These are phyloP conservation scores for Aspergillus tamarii DNA, from an alignment of 2,329 filamentous ascomycete species.

Conservation along the genomic window DNA sequence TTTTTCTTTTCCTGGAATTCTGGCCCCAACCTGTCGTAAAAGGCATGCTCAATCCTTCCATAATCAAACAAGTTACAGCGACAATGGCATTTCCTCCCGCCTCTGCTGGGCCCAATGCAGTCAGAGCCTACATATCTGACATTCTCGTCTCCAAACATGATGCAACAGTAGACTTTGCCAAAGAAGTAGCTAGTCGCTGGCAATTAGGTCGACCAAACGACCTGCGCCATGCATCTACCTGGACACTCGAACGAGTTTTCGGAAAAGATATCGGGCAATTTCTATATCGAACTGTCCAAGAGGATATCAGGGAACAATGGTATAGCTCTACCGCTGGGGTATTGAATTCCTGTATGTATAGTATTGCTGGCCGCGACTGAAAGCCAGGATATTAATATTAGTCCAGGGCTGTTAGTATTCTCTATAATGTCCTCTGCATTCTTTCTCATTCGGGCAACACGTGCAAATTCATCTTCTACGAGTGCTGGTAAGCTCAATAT, in stretches of 20 bases:
- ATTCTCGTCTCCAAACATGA: conserved; percentile 2
- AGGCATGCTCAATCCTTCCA: not conserved
- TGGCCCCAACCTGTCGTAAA: not conserved
- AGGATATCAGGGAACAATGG: not conserved
- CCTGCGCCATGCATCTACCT: not conserved
- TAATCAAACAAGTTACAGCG: not conserved
- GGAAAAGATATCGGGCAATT: not conserved
- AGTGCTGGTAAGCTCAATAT: not conserved
- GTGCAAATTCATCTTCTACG: not conserved
- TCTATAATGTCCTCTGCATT: not conserved
- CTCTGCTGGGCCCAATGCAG: conserved; percentile 5
- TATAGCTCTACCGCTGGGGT: not conserved
- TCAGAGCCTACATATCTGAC: not conserved
- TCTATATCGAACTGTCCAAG: not conserved
- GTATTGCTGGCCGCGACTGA: not conserved
- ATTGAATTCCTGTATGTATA: not conserved
- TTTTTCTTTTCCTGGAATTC: not conserved
- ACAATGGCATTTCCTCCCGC: conserved; percentile 1
- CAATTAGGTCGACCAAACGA: conserved; percentile 3
- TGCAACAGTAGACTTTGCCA: not conserved
- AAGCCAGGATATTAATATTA: not conserved
- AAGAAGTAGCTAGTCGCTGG: conserved; percentile 1
- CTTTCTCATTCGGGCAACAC: not conserved
- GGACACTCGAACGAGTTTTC: not conserved
- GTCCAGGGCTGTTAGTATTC: not conserved